A percentile compares a stretch with the other conserved stretches of the same genome.
Conservation (phyloP, 352 stramenopile genomes). For the Phytopythium vexans region DNA sequence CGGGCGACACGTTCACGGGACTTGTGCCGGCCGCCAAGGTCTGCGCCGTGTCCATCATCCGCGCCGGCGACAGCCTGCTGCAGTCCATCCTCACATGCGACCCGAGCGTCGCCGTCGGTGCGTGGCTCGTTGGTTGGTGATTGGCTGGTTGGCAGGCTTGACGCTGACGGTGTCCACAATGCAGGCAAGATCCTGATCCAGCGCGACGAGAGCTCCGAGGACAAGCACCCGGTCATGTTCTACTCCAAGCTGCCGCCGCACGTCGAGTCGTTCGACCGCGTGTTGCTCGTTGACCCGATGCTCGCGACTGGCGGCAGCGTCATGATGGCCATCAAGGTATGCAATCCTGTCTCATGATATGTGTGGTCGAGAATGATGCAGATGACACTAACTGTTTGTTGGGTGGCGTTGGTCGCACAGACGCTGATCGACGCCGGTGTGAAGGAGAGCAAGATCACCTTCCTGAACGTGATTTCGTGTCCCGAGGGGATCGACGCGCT, state of each 20-base stretch:
- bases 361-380: not conserved
- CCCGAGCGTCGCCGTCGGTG: conserved; percentile 79
- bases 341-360: not conserved
- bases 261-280: conserved; percentile 73
- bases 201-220: conserved; percentile 88
- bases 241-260: conserved; percentile 94
- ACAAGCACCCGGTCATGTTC: conserved; percentile 88
- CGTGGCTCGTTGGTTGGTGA: not conserved
- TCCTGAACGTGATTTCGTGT: conserved; percentile 94
- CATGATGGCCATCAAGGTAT: conserved; percentile 87
- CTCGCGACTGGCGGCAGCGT: conserved; percentile 90
- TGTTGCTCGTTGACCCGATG: conserved; percentile 98
- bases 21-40: conserved; percentile 60
- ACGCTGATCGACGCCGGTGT: conserved; percentile 85
- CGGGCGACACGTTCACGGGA: conserved; percentile 53
- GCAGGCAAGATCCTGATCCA: conserved; percentile 97
- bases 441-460: conserved; percentile 89
- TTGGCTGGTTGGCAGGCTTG: not conserved
- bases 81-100: conserved; percentile 88
- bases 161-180: not conserved
- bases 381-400: conserved; percentile 1
- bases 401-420: conserved; percentile 16
- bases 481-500: conserved; percentile 87
- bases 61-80: conserved; percentile 88
- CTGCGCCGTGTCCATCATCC: conserved; percentile 93